These are phyloP conservation scores for Albophoma yamanashiensis DNA, from an alignment of 2,329 filamentous ascomycete genomes.

Conservation along the genomic window DNA sequence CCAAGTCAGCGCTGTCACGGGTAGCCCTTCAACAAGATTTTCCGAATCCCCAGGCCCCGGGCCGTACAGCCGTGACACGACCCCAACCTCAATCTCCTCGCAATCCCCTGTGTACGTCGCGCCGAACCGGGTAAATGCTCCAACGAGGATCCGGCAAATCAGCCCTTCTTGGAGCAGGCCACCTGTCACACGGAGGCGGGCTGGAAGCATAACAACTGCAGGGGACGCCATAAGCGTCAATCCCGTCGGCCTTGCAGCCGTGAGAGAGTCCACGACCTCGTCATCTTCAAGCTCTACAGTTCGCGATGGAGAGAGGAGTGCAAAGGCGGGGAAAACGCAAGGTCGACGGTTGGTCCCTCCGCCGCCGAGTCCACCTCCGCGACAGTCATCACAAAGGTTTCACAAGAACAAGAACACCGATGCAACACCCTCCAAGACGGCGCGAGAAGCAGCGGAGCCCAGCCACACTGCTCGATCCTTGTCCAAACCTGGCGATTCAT, in stretches of 20 bases:
- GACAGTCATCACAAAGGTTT: conserved; percentile 50
- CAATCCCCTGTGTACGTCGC: conserved; percentile 55
- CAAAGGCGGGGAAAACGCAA: conserved; percentile 30
- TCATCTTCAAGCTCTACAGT: conserved; percentile 65
- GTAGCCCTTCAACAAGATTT: conserved; percentile 64
- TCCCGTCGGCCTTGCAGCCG: conserved; percentile 48
- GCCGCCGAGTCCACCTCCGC: conserved; percentile 50
- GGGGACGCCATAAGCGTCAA: conserved; percentile 34
- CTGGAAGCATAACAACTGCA: conserved; percentile 43
- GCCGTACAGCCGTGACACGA: conserved; percentile 66
- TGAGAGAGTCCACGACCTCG: conserved; percentile 60
- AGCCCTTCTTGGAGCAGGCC: conserved; percentile 47
- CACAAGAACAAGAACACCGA: conserved; percentile 24
- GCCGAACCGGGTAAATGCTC: conserved; percentile 32
- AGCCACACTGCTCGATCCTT: conserved; percentile 20
- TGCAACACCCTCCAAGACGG: conserved; percentile 27
- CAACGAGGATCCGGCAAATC: conserved; percentile 36
- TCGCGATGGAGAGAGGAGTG: conserved; percentile 34
- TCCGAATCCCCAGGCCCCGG: conserved; percentile 61
- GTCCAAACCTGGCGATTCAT: conserved; percentile 16
- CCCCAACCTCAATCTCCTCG: conserved; percentile 67
- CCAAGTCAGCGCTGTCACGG: conserved; percentile 49
- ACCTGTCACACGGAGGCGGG: conserved; percentile 47
- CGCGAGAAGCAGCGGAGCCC: conserved; percentile 18
- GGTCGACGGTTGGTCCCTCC: conserved; percentile 32